phyloP scores from a whole-genome alignment of 768 basidiomycete genomes.

The Exidia glandulosa region DNA sequence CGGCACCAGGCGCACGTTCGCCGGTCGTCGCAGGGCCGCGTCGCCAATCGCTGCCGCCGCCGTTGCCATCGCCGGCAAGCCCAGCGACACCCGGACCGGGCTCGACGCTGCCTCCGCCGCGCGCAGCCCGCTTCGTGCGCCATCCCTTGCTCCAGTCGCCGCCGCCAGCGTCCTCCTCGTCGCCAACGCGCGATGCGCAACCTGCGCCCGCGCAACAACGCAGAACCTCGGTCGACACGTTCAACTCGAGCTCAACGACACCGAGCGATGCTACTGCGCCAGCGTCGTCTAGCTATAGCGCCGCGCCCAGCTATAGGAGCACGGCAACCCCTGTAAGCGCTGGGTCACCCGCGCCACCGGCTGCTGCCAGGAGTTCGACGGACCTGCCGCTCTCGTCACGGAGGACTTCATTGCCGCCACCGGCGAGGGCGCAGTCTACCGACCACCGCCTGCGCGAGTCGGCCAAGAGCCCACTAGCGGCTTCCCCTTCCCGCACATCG shows the following conservation, averaged over 20 bases:
- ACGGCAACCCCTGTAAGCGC: too few relatives aligned
- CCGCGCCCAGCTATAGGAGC: too few relatives aligned
- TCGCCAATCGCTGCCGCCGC: not conserved
- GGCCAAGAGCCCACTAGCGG: not conserved
- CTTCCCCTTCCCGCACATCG: slow-evolving; percentile 13
- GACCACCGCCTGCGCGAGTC: not conserved
- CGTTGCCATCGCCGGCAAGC: not conserved
- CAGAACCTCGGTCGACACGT: not conserved
- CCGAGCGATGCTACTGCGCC: too few relatives aligned
- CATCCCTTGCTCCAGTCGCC: slow-evolving; percentile 4
- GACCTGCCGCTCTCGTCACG: too few relatives aligned
- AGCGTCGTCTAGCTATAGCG: too few relatives aligned
- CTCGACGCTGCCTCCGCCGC: not conserved
- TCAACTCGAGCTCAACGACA: not conserved
- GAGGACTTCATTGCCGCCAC: not conserved
- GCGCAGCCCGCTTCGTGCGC: slow-evolving; percentile 6
- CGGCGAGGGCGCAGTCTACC: not conserved
- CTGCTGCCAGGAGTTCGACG: not conserved
- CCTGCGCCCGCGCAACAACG: not conserved
- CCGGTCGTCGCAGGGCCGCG: not conserved
- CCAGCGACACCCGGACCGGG: not conserved
- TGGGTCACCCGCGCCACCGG: too few relatives aligned
- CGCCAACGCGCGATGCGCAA: not conserved
- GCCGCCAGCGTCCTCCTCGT: not conserved
- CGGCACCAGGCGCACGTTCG: not conserved